These are phyloP conservation scores for Blastocystis sp. DNA, from an alignment of 352 stramenopile species.

Conservation along the genomic window DNA sequence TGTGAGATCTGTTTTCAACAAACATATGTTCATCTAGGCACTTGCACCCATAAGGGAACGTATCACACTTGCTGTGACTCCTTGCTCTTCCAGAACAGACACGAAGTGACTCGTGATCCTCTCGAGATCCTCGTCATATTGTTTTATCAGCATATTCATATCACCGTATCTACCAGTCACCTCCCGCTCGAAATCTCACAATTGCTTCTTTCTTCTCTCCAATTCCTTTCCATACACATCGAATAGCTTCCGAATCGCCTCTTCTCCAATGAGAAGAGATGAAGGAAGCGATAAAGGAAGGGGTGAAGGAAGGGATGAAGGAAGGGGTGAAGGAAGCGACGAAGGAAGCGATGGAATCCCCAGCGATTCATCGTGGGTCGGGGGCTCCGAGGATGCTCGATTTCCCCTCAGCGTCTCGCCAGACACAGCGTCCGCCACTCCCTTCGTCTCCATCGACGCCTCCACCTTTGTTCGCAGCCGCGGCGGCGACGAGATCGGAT, in stretches of 20 bases:
- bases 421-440: neutral
- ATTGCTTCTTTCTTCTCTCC: neutral
- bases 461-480: neutral
- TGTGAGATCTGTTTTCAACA: neutral
- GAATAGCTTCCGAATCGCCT: neutral
- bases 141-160: neutral
- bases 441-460: neutral
- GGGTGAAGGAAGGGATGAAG: too few species aligned
- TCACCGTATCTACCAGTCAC: slow-evolving; percentile 5
- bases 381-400: too few species aligned
- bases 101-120: neutral
- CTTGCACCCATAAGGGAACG: too few species aligned
- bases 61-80: too few species aligned
- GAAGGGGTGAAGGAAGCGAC: too few species aligned
- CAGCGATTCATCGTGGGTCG: too few species aligned
- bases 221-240: slow-evolving; percentile 4
- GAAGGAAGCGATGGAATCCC: too few species aligned
- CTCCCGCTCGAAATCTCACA: neutral
- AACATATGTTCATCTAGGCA: too few species aligned
- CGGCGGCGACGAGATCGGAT: neutral
- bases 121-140: neutral
- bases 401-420: neutral
- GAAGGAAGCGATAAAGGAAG: too few species aligned
- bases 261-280: neutral
- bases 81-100: neutral